These are phyloP conservation scores for Fusarium bulbicola DNA, from an alignment of 2,329 filamentous ascomycete species.

Conservation along the genomic window DNA sequence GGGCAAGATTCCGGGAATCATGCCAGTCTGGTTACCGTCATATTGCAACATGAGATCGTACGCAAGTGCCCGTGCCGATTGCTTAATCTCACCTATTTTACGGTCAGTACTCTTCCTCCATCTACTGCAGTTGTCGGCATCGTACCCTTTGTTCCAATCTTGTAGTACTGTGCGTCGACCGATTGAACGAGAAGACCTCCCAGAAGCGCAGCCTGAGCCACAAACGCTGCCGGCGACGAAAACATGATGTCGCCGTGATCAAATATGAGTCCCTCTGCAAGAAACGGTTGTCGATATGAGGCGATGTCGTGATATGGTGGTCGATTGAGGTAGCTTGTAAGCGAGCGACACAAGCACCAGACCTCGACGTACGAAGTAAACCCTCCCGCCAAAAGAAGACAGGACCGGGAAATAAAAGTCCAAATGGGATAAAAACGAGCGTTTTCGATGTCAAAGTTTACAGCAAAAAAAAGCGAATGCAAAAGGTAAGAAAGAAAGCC, in stretches of 20 bases:
- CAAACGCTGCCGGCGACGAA: conserved; percentile 4
- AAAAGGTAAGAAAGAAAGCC: neutral
- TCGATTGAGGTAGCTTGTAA: conserved; percentile 7
- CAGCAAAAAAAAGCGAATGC: conserved; percentile 5
- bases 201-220: conserved; percentile 22
- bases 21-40: conserved; percentile 59
- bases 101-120: neutral
- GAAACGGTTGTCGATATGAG: neutral
- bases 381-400: neutral
- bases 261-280: neutral
- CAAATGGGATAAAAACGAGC: conserved; percentile 7
- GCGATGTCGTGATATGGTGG: neutral
- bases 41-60: conserved; percentile 62
- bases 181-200: conserved; percentile 28
- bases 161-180: conserved; percentile 40
- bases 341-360: conserved; percentile 31
- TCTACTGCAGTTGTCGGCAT: neutral
- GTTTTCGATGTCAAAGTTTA: conserved; percentile 3
- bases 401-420: neutral
- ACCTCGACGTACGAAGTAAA: neutral
- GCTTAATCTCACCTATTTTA: conserved; percentile 55
- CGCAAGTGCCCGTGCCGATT: conserved; percentile 57
- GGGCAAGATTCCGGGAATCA: conserved; percentile 65
- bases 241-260: neutral
- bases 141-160: conserved; percentile 46